These are phyloP conservation scores for Blastobotrys serpentis DNA, from an alignment of 1,139 yeast species.

Conservation along the genomic window DNA sequence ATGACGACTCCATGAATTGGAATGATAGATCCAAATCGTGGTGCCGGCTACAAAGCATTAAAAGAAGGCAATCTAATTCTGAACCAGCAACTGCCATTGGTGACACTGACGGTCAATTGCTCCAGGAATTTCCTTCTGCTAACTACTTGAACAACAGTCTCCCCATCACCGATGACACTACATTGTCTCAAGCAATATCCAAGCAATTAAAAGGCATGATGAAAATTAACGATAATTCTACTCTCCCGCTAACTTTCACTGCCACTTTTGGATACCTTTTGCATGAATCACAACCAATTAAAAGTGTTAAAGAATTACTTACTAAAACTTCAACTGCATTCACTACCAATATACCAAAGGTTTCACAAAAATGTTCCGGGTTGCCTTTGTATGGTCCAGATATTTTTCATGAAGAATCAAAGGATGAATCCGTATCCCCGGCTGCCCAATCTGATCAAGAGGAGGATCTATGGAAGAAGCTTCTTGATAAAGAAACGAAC, in stretches of 20 bases:
- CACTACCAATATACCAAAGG: constrained; percentile 34
- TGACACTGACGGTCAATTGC: not conserved
- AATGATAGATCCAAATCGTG: constrained; percentile 31
- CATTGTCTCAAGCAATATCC: not conserved
- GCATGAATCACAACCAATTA: constrained; percentile 25
- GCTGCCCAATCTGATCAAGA: constrained; percentile 13
- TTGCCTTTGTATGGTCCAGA: constrained; percentile 30
- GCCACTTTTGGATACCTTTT: constrained; percentile 38
- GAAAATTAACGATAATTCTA: constrained; percentile 11
- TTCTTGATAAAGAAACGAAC: constrained; percentile 17
- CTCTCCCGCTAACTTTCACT: constrained; percentile 30
- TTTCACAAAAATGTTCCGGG: constrained; percentile 31
- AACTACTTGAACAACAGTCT: not conserved
- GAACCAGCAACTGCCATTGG: not conserved
- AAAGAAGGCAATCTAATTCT: not conserved
- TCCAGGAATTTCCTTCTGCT: not conserved
- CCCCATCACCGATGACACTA: not conserved
- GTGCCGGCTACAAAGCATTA: constrained; percentile 28
- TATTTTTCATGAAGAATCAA: constrained; percentile 22
- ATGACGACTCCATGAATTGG: constrained; percentile 38
- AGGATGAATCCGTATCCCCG: too few relatives aligned
- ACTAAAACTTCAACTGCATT: constrained; percentile 24
- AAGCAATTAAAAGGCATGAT: not conserved
- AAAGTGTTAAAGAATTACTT: not conserved
- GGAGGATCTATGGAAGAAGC: constrained; percentile 26